Evolutionary conservation across 352 stramenopile genomes (phyloP), one percentile per base, ranked within the genome.

Genomic region (Globisporangium radiosum): DNA sequence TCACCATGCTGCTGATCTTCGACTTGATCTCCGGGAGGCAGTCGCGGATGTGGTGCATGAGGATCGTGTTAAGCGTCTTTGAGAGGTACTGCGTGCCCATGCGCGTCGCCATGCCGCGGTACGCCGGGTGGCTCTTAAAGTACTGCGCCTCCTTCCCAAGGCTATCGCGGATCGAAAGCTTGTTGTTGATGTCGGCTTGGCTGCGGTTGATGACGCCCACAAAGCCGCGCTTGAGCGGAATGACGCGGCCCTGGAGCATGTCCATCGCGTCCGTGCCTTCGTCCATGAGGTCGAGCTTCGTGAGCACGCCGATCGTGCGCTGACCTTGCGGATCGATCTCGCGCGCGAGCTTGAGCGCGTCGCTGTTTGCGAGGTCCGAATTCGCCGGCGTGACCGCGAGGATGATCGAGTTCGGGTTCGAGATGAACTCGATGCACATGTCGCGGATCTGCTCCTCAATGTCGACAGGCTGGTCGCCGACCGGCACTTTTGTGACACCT

Each of bases 211-310:
- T 97, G 10, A 99, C 96, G 54, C 89, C 97, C 52, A 99, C 96
- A 64, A 99, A 99, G 52, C 98, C 98, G 57, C 90, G 84, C 56
- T 97, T 96, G 25, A 99, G 83, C 36, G 96, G 95, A 65, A 99
- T 99, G 9, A 99, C 85, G 63, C 90, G 87, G 66, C 97, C 97
- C 44, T 98, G 78, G 25, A 99, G 81, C 77, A 99, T 98, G 52
- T 99, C 95, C 56, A 90, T 75, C 7, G 95, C 96, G 76, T 99
- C 97, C 8, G 97, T 99, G 53, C 97, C 97, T 57, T 98, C 90
- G 79, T 99, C 98, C 97, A 99, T 99, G 47, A 99, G 85, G 73
- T 99, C 98, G 19, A 99, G 74, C 74, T 99, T 99, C 3, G 97
- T 99, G 37, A 99, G 78, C 47, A 99, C 97, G 47, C 98, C 98